Base-by-base conservation (phyloP, 352 stramenopile genomes). In the Phytophthora nicotianae region DNA sequence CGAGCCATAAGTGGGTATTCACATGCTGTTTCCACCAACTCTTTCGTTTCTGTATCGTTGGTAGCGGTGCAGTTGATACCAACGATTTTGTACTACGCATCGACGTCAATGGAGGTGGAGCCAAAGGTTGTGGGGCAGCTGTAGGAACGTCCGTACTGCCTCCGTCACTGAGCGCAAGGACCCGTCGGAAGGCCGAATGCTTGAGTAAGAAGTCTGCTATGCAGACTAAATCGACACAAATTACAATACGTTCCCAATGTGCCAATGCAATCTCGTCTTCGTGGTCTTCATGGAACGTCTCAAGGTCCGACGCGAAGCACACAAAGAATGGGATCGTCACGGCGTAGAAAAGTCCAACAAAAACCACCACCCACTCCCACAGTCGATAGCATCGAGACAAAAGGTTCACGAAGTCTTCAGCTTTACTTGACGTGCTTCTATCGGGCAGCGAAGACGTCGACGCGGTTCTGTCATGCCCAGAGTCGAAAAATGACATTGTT, bases 271-370 rank as follows among this genome's bases (percentile, higher is more conserved):
- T 17, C 17, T 58, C 20, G 26, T 32, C 21, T n/a, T 29, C 1
- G 21, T 49, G 14, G 62, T 83, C 33, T 69, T 26, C 23, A 9
- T 53, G 33, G 16, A 50, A 50, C 9, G 50, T 64, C 10, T 21
- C 32, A 17, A 68, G 74, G 16, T 81, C 65, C 0, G 80, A 87
- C 1, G 57, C 46, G 23, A 91, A 91, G 50, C 75, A 85, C 46
- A 89, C 70, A 29, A 91, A 62, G 38, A 79, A 87, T 4, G 82
- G 82, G 7, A 88, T 71, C 23, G 68, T 75, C 14, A 85, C 65
- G 17, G 82, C 82, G 45, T 91, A 91, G 16, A 83, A 82, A 19
- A 82, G 49, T 0, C 71, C 77, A 9, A 87, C 76, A 32, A 74
- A 26, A 3, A 89, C 77, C 21, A 87, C 55, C 0, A 74, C 35